Conservation (phyloP, 768 basidiomycete genomes). For the Boletales sp. region DNA sequence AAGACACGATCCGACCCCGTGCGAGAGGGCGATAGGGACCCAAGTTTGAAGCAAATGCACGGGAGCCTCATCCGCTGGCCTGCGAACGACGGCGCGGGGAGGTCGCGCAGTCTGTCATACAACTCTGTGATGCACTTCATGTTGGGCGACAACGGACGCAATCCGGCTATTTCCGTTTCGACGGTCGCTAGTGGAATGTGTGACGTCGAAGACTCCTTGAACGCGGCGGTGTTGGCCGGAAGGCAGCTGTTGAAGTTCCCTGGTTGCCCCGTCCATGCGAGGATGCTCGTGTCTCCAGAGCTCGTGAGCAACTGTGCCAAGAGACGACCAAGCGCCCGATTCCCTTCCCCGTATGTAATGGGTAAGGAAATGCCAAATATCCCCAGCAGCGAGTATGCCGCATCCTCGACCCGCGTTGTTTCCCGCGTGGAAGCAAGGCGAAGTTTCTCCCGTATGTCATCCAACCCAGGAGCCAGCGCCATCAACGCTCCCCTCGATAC, state of each 20-base stretch:
- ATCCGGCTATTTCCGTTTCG: not conserved
- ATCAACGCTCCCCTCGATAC: not conserved
- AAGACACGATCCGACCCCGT: not conserved
- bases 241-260: constrained; percentile 7
- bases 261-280: constrained; percentile 3
- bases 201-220: not conserved
- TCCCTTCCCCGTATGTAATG: constrained; percentile 3
- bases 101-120: not conserved
- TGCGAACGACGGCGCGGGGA: not conserved
- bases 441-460: not conserved
- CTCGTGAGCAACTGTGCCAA: constrained; percentile 1
- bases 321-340: constrained; percentile 1
- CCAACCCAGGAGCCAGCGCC: not conserved
- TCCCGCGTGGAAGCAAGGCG: not conserved
- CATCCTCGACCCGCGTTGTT: not conserved
- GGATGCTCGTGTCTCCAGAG: constrained; percentile 2
- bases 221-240: not conserved
- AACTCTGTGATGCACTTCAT: not conserved
- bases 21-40: not conserved
- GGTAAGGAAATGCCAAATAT: not conserved
- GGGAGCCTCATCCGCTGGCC: constrained; percentile 6
- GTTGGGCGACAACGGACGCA: not conserved
- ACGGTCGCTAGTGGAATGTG: not conserved
- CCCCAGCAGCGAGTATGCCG: not conserved
- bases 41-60: constrained; percentile 5